These are phyloP conservation scores for Naematelia encephala DNA, from an alignment of 768 basidiomycete species.

Conservation along the genomic window DNA sequence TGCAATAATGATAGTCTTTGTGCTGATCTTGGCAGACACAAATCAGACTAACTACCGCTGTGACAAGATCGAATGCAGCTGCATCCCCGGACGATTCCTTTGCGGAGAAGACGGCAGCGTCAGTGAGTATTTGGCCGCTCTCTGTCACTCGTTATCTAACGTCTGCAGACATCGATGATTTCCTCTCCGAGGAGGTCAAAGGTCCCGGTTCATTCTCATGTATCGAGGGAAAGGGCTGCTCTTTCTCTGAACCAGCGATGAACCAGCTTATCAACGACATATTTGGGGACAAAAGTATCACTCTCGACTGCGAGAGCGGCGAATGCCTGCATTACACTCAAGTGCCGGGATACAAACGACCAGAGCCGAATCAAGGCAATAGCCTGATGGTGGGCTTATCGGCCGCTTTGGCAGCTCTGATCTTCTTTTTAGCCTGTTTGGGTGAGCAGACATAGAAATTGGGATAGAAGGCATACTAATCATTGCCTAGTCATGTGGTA, in stretches of 20 bases:
- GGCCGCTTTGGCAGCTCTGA: conserved; percentile 68
- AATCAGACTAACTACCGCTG: conserved; percentile 78
- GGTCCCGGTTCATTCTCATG: conserved; percentile 89
- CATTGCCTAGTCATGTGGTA: conserved; percentile 73
- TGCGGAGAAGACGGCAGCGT: conserved; percentile 94
- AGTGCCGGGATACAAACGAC: conserved; percentile 89
- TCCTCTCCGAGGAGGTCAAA: conserved; percentile 79
- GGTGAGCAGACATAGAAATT: conserved; percentile 53
- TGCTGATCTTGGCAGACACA: conserved; percentile 56
- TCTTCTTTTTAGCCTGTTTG: conserved; percentile 65
- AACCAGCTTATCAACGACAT: conserved; percentile 88
- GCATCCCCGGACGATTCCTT: conserved; percentile 88
- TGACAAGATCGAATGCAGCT: conserved; percentile 79
- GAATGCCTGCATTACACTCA: conserved; percentile 92
- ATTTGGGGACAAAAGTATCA: conserved; percentile 88
- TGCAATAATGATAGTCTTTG: no score
- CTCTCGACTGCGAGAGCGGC: conserved; percentile 78
- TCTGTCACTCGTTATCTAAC: conserved; percentile 1
- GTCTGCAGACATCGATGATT: conserved; percentile 80
- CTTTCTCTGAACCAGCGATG: conserved; percentile 95
- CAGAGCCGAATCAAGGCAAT: conserved; percentile 72
- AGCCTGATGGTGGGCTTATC: conserved; percentile 78
- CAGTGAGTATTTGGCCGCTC: conserved; percentile 57
- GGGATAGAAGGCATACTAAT: background rate
- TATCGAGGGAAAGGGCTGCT: conserved; percentile 66